Conservation (phyloP, 2,329 filamentous ascomycete genomes). For the Aspergillus sp. region DNA sequence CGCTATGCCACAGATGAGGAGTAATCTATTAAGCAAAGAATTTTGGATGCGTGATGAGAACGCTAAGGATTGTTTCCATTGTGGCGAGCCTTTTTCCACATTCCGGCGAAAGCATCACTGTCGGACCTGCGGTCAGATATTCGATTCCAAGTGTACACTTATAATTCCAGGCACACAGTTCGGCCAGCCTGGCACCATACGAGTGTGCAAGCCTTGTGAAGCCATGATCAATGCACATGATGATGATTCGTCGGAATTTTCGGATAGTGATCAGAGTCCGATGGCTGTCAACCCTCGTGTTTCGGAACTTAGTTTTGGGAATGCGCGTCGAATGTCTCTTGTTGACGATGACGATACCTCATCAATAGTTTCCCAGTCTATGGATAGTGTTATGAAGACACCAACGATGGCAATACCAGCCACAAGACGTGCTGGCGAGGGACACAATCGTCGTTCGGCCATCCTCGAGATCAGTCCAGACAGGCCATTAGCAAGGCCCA, state of each 20-base stretch:
- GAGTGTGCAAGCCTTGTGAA: constrained; percentile 90
- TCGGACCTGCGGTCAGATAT: constrained; percentile 92
- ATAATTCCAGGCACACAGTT: constrained; percentile 84
- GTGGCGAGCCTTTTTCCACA: constrained; percentile 81
- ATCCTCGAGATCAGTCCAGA: constrained; percentile 84
- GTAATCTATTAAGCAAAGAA: constrained; percentile 84
- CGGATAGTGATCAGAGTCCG: constrained; percentile 62
- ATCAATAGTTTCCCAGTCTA: constrained; percentile 40
- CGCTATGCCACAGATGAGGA: constrained; percentile 60
- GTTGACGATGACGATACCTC: constrained; percentile 41
- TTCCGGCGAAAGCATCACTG: constrained; percentile 97
- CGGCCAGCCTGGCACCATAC: constrained; percentile 72
- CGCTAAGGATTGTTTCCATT: constrained; percentile 93
- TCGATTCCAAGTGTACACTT: constrained; percentile 91
- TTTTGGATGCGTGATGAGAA: constrained; percentile 99
- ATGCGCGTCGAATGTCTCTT: constrained; percentile 33
- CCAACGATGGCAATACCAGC: constrained; percentile 61
- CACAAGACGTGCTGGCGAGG: constrained; percentile 61
- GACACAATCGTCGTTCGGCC: constrained; percentile 74
- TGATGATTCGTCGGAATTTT: constrained; percentile 87
- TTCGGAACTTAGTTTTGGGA: constrained; percentile 51
- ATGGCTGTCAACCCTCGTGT: constrained; percentile 54
- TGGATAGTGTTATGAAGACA: constrained; percentile 42
- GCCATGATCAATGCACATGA: constrained; percentile 84
- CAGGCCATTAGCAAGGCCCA: constrained; percentile 73